Conservation (phyloP, 441 rosid genomes). For the Erodium moschatum region DNA sequence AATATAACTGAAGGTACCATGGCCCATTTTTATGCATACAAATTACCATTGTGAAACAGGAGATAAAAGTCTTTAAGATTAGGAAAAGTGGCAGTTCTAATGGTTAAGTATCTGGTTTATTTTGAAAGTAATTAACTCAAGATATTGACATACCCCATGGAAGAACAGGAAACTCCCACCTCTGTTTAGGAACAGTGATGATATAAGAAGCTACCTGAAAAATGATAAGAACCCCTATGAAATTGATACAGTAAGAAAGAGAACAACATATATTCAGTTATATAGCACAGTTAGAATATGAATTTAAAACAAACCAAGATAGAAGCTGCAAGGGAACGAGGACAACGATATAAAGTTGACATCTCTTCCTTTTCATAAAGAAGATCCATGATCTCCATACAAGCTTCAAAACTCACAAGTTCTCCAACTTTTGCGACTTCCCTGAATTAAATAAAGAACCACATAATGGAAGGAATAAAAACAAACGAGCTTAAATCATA, state of each 20-base stretch:
- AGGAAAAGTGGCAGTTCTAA: neutral
- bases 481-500: conserved; percentile 8
- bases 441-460: conserved; percentile 24
- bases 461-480: conserved; percentile 4
- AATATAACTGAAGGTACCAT: neutral
- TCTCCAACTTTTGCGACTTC: conserved; percentile 64
- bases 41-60: neutral
- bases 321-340: conserved; percentile 60
- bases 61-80: conserved; percentile 8
- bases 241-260: conserved; percentile 1
- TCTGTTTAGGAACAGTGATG: conserved; percentile 56
- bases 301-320: conserved; percentile 40
- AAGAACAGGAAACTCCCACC: conserved; percentile 65
- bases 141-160: conserved; percentile 46
- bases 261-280: conserved; percentile 2
- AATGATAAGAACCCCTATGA: conserved; percentile 20
- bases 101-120: conserved; percentile 8
- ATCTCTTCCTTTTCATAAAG: conserved; percentile 66
- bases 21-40: neutral
- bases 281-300: conserved; percentile 8
- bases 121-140: conserved; percentile 2
- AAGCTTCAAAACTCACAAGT: conserved; percentile 53
- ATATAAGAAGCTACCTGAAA: conserved; percentile 63
- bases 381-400: conserved; percentile 84
- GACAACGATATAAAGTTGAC: conserved; percentile 38